phyloP scores from a whole-genome alignment of 768 basidiomycete species.

The Mycena polygramma region DNA sequence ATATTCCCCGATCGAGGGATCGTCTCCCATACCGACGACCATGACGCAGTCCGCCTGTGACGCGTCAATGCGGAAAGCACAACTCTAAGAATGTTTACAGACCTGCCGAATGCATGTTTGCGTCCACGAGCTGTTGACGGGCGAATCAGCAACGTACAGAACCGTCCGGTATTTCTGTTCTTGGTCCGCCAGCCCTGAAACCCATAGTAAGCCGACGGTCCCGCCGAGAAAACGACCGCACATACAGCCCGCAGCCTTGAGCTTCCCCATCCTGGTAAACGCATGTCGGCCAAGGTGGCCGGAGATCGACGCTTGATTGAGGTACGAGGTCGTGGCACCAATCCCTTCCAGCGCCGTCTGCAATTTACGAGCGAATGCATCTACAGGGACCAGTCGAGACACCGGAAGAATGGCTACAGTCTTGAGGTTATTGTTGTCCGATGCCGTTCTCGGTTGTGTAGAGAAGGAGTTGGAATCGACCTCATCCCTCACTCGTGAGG shows the following conservation, averaged over 20 bases:
- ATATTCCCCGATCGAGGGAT: constrained; percentile 92
- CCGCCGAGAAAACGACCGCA: background rate
- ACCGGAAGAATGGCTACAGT: constrained; percentile 94
- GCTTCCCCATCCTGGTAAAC: constrained; percentile 96
- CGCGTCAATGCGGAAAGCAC: constrained; percentile 7
- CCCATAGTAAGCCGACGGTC: constrained; percentile 10
- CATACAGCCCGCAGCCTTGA: constrained; percentile 78
- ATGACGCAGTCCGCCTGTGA: constrained; percentile 90
- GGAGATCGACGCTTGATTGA: constrained; percentile 95
- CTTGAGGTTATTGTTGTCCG: constrained; percentile 92
- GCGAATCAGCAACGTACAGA: constrained; percentile 95
- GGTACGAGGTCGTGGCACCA: constrained; percentile 92
- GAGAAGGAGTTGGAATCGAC: constrained; percentile 73
- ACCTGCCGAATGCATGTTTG: constrained; percentile 98
- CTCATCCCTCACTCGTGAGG: constrained; percentile 89
- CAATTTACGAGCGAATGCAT: constrained; percentile 90
- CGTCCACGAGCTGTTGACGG: constrained; percentile 96
- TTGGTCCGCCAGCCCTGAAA: constrained; percentile 86
- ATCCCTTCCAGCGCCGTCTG: constrained; percentile 91
- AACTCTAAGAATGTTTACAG: constrained; percentile 20
- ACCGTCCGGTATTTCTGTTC: constrained; percentile 95
- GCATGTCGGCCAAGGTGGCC: constrained; percentile 94
- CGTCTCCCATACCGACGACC: constrained; percentile 95
- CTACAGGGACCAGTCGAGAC: constrained; percentile 89
- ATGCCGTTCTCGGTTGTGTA: constrained; percentile 61